Conservation (phyloP, 2,329 filamentous ascomycete genomes). For the Fusarium camptoceras region DNA sequence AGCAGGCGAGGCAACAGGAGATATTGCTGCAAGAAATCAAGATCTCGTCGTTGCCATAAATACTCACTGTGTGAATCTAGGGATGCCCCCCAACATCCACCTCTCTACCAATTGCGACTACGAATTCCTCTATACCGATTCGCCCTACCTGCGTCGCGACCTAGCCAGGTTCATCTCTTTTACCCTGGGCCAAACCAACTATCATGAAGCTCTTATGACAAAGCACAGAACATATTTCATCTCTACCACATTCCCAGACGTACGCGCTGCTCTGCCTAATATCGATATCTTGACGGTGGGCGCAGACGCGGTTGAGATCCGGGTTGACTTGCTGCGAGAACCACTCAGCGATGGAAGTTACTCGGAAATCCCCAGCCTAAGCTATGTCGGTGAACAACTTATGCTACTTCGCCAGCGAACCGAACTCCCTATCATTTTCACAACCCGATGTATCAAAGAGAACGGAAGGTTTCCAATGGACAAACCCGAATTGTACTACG, state of each 20-base stretch:
- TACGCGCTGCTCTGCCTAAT: conserved; percentile 84
- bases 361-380: conserved; percentile 77
- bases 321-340: conserved; percentile 84
- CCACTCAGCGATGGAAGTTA: conserved; percentile 71
- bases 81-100: conserved; percentile 73
- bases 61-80: conserved; percentile 78
- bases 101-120: conserved; percentile 81
- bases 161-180: conserved; percentile 83
- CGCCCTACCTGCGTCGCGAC: conserved; percentile 78
- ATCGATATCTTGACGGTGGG: conserved; percentile 89
- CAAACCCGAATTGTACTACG: conserved; percentile 77
- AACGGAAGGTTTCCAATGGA: conserved; percentile 90
- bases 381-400: conserved; percentile 87
- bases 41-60: conserved; percentile 76
- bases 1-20: conserved; percentile 66
- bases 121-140: conserved; percentile 84
- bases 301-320: conserved; percentile 85
- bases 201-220: conserved; percentile 80
- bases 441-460: conserved; percentile 82
- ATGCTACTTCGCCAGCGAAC: conserved; percentile 86
- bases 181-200: conserved; percentile 81
- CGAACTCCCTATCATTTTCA: conserved; percentile 91
- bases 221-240: conserved; percentile 86
- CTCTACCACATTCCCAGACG: conserved; percentile 88
- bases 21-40: conserved; percentile 69